A percentile compares a stretch with the other conserved stretches of the same genome.
These are phyloP conservation scores for Antitrichia curtipendula DNA, from an alignment of 225 moss, liverwort and hornwort species.

Conservation along the genomic window DNA sequence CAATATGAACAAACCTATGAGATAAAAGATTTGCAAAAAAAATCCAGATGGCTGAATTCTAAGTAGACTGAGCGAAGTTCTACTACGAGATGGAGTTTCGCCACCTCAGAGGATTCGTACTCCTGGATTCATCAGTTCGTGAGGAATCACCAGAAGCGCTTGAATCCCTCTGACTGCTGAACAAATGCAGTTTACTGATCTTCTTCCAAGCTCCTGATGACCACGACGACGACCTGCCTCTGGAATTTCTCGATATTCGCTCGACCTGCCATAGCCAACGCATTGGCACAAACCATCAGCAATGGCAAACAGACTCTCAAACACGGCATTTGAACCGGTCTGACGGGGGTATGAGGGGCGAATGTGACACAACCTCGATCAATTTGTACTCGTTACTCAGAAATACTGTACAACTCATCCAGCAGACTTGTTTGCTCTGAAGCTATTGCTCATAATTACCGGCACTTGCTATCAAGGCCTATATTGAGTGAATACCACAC, in stretches of 20 bases:
- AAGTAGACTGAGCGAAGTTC: not conserved
- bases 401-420: not conserved
- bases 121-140: not conserved
- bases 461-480: not conserved
- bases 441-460: not conserved
- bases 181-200: conserved; percentile 15
- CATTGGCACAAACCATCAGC: not conserved
- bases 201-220: conserved; percentile 61
- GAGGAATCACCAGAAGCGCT: not conserved
- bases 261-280: conserved; percentile 30
- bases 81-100: conserved; percentile 41
- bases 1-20: conserved; percentile 17
- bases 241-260: conserved; percentile 32
- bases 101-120: conserved; percentile 5
- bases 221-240: conserved; percentile 24
- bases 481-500: not conserved
- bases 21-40: not conserved
- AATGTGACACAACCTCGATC: not conserved
- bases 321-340: too few species aligned
- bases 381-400: not conserved
- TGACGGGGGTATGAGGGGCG: too few species aligned
- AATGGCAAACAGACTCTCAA: not conserved
- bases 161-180: not conserved
- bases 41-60: not conserved
- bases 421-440: not conserved